phyloP scores from a whole-genome alignment of 2,329 filamentous ascomycete genomes.

The Sporothrix variecibatus region DNA sequence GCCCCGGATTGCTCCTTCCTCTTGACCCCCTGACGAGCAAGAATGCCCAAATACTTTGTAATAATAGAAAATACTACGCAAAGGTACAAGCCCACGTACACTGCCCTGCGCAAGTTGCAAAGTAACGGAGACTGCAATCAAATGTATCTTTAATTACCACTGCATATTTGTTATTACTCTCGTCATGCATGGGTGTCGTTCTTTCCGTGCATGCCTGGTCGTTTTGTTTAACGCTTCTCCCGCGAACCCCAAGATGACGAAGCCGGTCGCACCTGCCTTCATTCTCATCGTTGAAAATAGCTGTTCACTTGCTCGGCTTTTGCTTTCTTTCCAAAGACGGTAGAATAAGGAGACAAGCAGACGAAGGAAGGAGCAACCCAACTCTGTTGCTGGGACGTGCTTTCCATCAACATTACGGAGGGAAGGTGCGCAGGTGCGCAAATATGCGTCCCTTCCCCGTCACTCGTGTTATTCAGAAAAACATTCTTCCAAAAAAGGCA shows the following conservation, averaged over 20 bases:
- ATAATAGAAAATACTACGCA: not conserved
- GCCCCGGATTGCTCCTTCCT: not conserved
- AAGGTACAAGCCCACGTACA: not conserved
- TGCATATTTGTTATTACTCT: not conserved
- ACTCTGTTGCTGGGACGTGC: not conserved
- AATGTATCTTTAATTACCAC: not conserved
- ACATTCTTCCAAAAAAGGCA: not conserved
- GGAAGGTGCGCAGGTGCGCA: not conserved
- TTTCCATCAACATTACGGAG: not conserved
- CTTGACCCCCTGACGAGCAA: not conserved
- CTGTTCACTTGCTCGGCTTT: not conserved
- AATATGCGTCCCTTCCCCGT: not conserved
- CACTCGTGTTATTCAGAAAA: not conserved
- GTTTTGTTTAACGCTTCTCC: not conserved
- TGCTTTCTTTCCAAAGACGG: not conserved
- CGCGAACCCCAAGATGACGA: not conserved
- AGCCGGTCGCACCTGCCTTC: not conserved
- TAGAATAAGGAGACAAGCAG: not conserved
- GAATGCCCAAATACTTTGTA: not conserved
- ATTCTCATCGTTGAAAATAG: not conserved
- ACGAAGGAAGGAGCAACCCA: not conserved
- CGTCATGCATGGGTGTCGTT: not conserved
- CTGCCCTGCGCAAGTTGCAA: conserved; percentile 2
- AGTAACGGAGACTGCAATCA: not conserved
- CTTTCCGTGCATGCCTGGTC: not conserved